Conservation (phyloP, 768 basidiomycete species). For the Xerocomellus chrysenteron region DNA sequence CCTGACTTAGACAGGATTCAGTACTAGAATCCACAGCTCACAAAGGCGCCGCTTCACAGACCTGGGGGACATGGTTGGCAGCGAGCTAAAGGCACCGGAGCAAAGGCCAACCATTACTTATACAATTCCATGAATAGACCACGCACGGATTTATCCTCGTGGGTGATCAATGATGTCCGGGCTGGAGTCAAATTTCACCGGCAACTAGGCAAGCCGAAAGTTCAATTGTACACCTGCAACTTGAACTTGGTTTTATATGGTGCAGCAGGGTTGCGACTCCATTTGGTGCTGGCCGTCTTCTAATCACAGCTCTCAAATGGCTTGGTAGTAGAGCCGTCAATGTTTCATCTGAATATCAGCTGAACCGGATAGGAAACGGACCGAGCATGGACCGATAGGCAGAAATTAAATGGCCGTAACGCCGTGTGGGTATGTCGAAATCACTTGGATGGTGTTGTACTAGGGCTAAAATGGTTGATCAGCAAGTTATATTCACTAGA, state of each 20-base stretch:
- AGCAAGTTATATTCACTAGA: no score
- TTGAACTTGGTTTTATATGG: no score
- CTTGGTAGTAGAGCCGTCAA: neutral
- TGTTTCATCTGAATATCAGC: neutral
- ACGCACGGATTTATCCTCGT: constrained; percentile 1
- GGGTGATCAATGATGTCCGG: neutral
- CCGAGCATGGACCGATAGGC: neutral
- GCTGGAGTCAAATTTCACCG: neutral
- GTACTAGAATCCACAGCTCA: neutral
- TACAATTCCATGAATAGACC: neutral
- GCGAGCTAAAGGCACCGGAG: neutral
- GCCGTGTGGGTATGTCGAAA: neutral
- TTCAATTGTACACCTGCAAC: neutral
- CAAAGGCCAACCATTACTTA: neutral
- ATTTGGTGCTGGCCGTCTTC: neutral
- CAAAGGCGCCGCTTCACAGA: neutral
- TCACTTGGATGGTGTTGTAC: neutral
- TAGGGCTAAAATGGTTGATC: neutral
- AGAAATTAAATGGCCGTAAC: neutral
- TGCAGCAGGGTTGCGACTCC: neutral
- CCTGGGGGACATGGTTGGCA: constrained; percentile 11
- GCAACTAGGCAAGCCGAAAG: neutral
- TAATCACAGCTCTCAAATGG: neutral
- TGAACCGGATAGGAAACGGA: neutral
- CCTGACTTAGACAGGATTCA: constrained; percentile 2